Base-by-base conservation (phyloP, 495 filamentous ascomycete species). In the Viridothelium virens region DNA sequence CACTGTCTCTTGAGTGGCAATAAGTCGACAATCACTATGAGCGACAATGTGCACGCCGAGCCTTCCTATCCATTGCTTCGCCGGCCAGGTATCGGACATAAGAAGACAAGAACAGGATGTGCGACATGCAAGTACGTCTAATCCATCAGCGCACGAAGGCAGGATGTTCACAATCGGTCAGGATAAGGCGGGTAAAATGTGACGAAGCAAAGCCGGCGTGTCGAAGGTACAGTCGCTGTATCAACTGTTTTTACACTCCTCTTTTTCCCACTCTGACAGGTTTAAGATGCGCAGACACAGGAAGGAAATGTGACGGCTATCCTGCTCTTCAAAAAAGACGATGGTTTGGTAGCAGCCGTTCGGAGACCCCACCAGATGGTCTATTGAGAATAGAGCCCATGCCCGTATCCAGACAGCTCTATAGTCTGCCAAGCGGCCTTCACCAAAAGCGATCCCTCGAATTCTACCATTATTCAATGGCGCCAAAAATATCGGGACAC, bases 401-500 rank as follows among this genome's bases (percentile, higher is more conserved):
- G 41, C 41, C 41, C 14, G 41, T 44, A 44, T 44, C 41, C 14
- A 44, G 41, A 14, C 41, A 44, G 41, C 41, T 44, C 7, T 44
- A 44, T 14, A 44, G 14, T 14, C 41, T 44, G 14, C 41, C 41
- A 7, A 44, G 14, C 41, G 14, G 41, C 41, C 41, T 14, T 7
- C 6, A 7, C 7, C 6, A 14, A 14, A 44, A 62, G 18, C 47
- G 46, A 25, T 62, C 66, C 3, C 62, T 68, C 9, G 66, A 67
- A 46, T 70, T 68, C 66, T 70, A 68, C 56, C 66, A 68, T 25
- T 34, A 34, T 25, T 39, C 53, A 2, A 65, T 63, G 5, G 65
- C 63, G 2, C 69, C 66, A 3, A 18, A 31, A n/a, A 25, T 70
- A 9, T 56, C 69, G 1, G 38, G 48, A n/a, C 68, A 65, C 56